Conservation (phyloP, 2,329 filamentous ascomycete genomes). For the Fusarium nurragi region DNA sequence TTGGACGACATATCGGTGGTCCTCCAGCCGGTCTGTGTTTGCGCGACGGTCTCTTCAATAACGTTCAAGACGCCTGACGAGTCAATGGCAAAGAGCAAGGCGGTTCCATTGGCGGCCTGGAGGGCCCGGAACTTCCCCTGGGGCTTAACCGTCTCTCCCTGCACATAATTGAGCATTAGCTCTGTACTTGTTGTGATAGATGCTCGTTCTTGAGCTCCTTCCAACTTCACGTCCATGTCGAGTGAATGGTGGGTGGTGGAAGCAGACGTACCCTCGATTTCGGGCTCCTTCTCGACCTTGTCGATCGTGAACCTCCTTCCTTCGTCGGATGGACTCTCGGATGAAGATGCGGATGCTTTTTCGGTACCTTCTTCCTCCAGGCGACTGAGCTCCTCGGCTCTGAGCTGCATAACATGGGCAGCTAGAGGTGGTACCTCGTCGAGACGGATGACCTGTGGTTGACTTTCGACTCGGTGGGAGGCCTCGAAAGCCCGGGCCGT, state of each 20-base stretch:
- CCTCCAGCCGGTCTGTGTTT: background rate
- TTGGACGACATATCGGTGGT: background rate
- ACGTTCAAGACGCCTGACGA: background rate
- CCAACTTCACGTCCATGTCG: background rate
- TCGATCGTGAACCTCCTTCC: background rate
- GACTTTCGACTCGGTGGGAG: background rate
- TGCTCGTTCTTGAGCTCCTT: background rate
- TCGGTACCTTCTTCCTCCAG: background rate
- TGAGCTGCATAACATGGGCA: background rate
- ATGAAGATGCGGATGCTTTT: background rate
- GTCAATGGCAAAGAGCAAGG: background rate
- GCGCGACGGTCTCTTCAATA: background rate
- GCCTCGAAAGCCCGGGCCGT: too few species aligned
- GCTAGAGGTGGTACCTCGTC: background rate
- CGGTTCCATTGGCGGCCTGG: background rate
- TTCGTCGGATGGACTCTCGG: background rate
- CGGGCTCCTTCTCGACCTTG: background rate
- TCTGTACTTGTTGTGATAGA: background rate
- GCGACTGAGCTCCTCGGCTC: background rate
- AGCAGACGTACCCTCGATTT: background rate
- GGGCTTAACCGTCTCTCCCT: background rate
- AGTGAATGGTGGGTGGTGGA: too few species aligned
- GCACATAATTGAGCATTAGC: background rate
- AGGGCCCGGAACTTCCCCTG: background rate
- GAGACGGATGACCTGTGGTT: background rate